Evolutionary conservation across 371 early-diverging fungal species (phyloP).

Genomic region (Mucor sp.): DNA sequence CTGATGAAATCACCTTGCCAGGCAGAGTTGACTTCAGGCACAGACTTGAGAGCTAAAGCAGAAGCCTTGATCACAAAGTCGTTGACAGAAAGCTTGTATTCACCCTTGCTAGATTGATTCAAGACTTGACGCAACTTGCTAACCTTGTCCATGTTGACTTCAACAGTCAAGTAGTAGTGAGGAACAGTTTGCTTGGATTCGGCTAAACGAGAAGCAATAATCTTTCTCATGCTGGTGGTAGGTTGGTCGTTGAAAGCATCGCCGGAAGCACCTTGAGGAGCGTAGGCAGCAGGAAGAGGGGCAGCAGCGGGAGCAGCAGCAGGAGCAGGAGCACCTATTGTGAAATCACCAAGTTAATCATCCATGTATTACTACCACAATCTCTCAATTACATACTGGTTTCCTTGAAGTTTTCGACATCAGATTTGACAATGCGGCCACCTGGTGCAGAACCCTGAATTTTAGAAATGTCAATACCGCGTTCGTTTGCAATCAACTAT

Average conservation of each 20-base stretch:
- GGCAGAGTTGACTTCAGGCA: slow-evolving; percentile 95
- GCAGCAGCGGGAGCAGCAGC: slow-evolving; percentile 33
- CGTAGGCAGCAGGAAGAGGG: slow-evolving; percentile 48
- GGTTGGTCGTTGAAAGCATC: slow-evolving; percentile 82
- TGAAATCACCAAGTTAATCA: too few relatives aligned
- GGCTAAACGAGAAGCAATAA: slow-evolving; percentile 83
- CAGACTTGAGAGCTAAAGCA: slow-evolving; percentile 86
- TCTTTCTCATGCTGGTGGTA: slow-evolving; percentile 90
- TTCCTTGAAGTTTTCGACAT: slow-evolving; percentile 76
- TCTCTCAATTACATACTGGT: slow-evolving; percentile 1
- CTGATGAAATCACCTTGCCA: slow-evolving; percentile 95
- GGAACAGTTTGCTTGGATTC: slow-evolving; percentile 91
- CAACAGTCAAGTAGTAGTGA: slow-evolving; percentile 95
- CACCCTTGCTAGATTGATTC: slow-evolving; percentile 84
- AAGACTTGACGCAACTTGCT: slow-evolving; percentile 87
- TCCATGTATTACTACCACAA: background rate
- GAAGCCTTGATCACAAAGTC: slow-evolving; percentile 98
- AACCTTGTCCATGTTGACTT: slow-evolving; percentile 87
- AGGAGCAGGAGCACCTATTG: slow-evolving; percentile 24
- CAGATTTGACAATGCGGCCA: slow-evolving; percentile 89
- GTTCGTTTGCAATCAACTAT: slow-evolving; percentile 83
- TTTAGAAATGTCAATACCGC: slow-evolving; percentile 74
- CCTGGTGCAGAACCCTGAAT: slow-evolving; percentile 90
- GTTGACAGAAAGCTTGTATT: slow-evolving; percentile 97
- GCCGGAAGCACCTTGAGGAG: slow-evolving; percentile 56